Percentiles rank a stretch among this genome's conserved stretches.
Conservation (phyloP, 1,139 yeast genomes). For the Blastobotrys malaysiensis region DNA sequence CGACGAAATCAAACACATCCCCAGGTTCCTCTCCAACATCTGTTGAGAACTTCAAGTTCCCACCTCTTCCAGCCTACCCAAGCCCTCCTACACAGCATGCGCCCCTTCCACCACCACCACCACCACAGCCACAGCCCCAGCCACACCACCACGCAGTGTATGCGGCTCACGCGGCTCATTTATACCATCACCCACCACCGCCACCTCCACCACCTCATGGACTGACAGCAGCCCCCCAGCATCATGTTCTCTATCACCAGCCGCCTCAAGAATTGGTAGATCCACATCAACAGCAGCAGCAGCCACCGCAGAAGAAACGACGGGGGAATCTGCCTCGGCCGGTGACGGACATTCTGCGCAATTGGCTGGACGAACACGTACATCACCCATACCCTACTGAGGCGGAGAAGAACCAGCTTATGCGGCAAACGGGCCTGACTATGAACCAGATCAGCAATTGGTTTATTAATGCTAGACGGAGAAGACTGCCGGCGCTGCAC, state of each 20-base stretch:
- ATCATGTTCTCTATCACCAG: conserved; percentile 9
- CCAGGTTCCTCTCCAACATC: conserved; percentile 6
- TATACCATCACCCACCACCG: conserved; percentile 8
- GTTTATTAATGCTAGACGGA: conserved; percentile 93
- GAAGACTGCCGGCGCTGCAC: conserved; percentile 49
- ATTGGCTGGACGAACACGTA: conserved; percentile 80
- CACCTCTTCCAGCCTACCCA: conserved; percentile 4
- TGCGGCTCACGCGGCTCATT: conserved; percentile 3
- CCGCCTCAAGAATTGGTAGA: neutral
- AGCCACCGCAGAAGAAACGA: conserved; percentile 35
- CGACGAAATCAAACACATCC: conserved; percentile 6
- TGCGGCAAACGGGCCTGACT: conserved; percentile 79
- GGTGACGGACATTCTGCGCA: conserved; percentile 72
- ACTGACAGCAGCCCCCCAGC: neutral
- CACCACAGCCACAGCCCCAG: conserved; percentile 3
- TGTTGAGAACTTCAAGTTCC: conserved; percentile 1
- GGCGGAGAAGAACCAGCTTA: conserved; percentile 75
- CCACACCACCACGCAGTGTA: neutral
- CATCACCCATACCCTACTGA: conserved; percentile 94
- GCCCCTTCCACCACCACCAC: conserved; percentile 4
- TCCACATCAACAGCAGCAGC: conserved; percentile 4
- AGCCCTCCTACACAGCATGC: conserved; percentile 3
- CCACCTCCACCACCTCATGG: conserved; percentile 7
- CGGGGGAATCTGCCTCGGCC: conserved; percentile 83
- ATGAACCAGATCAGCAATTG: conserved; percentile 91